These are phyloP conservation scores for Blastomyces percursus DNA, from an alignment of 2,329 filamentous ascomycete species.

Conservation along the genomic window DNA sequence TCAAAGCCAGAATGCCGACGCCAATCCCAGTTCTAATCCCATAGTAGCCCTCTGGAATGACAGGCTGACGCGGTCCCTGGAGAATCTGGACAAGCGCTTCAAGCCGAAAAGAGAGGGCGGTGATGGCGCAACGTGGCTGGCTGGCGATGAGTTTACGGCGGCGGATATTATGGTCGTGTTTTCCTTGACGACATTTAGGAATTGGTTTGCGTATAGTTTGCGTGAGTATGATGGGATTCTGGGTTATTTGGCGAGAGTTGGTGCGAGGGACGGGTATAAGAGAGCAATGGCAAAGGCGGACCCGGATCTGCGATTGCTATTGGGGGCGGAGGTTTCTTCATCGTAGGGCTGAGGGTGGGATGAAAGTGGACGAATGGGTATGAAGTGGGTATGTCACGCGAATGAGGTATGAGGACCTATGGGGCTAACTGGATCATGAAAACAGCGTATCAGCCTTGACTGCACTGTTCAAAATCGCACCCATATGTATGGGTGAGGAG, in stretches of 20 bases:
- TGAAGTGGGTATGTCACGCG: neutral
- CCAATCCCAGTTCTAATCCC: neutral
- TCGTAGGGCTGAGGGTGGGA: neutral
- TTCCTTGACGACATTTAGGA: slow-evolving; percentile 50
- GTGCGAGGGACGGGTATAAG: slow-evolving; percentile 37
- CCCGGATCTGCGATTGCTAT: slow-evolving; percentile 33
- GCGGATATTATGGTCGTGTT: slow-evolving; percentile 57
- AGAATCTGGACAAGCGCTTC: slow-evolving; percentile 32
- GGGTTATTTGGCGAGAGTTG: slow-evolving; percentile 37
- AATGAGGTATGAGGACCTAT: neutral
- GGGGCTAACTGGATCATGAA: neutral
- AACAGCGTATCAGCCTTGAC: neutral
- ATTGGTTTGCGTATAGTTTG: slow-evolving; percentile 32
- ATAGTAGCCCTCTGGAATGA: neutral
- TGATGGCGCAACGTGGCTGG: slow-evolving; percentile 42
- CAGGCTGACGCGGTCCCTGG: slow-evolving; percentile 2
- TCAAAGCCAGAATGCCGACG: neutral
- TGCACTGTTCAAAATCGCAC: no score
- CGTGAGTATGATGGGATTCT: slow-evolving; percentile 35
- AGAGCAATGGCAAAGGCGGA: slow-evolving; percentile 42
- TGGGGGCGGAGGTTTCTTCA: slow-evolving; percentile 12
- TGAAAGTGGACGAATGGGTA: neutral
- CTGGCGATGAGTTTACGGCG: slow-evolving; percentile 50
- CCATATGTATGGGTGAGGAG: neutral
- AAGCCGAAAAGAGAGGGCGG: slow-evolving; percentile 42